Evolutionary conservation across 768 basidiomycete genomes (phyloP).

Genomic region (Boletales sp.): DNA sequence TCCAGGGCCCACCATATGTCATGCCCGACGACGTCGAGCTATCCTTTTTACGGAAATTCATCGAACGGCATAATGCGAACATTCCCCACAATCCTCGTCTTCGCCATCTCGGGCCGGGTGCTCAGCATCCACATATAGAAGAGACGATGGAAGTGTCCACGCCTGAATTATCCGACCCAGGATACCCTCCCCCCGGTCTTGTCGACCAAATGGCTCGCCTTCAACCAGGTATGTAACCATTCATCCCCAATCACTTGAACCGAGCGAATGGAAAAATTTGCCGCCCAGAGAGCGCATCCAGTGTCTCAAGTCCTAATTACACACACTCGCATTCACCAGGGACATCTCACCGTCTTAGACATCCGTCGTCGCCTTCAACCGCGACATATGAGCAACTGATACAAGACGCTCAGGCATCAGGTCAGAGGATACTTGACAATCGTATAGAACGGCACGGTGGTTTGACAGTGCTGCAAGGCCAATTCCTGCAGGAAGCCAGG

Average conservation of each 20-base stretch:
- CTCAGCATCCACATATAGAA: constrained; percentile 31
- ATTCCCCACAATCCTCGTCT: constrained; percentile 80
- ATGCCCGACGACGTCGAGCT: constrained; percentile 81
- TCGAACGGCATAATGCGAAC: constrained; percentile 72
- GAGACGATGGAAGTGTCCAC: constrained; percentile 34
- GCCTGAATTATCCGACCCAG: constrained; percentile 33
- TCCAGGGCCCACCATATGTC: constrained; percentile 75
- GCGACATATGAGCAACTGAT: constrained; percentile 50
- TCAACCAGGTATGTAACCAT: constrained; percentile 28
- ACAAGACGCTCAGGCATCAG: constrained; percentile 57
- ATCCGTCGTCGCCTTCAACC: constrained; percentile 49
- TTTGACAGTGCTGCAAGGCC: constrained; percentile 37
- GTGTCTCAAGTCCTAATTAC: constrained; percentile 31
- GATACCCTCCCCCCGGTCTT: constrained; percentile 26
- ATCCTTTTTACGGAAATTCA: constrained; percentile 75
- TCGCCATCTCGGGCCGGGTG: constrained; percentile 44
- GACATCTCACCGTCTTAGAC: constrained; percentile 33
- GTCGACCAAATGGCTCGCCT: constrained; percentile 34
- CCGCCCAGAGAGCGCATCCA: constrained; percentile 24
- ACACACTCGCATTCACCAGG: constrained; percentile 31
- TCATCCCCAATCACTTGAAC: not conserved
- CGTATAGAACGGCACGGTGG: not conserved
- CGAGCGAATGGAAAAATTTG: constrained; percentile 3
- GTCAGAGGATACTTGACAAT: constrained; percentile 36
- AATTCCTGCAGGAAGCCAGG: constrained; percentile 61